Evolutionary conservation across 495 filamentous ascomycete genomes (phyloP).

Genomic region (Margaritispora aquatica): DNA sequence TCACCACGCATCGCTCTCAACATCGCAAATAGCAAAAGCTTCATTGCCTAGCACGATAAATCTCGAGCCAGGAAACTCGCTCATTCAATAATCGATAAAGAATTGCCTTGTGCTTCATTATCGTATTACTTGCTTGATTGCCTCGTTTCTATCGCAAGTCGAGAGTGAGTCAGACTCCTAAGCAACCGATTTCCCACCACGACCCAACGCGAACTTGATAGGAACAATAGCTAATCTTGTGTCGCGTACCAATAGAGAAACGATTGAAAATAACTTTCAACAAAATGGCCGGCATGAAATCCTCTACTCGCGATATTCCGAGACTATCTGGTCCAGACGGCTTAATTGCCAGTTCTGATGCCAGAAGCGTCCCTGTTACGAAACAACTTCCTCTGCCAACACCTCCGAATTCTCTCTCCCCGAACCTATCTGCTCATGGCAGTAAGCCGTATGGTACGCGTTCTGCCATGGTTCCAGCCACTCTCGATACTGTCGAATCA

Average conservation of each 20-base stretch:
- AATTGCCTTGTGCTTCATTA: constrained; percentile 20
- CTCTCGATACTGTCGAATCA: constrained; percentile 69
- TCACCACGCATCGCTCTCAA: constrained; percentile 15
- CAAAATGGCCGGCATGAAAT: constrained; percentile 57
- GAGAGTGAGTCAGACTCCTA: constrained; percentile 25
- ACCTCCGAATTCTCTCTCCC: constrained; percentile 94
- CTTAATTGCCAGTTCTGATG: constrained; percentile 27
- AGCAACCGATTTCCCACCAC: constrained; percentile 7
- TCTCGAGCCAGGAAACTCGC: constrained; percentile 18
- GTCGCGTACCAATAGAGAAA: constrained; percentile 31
- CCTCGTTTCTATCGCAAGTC: constrained; percentile 30
- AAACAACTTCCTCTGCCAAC: constrained; percentile 67
- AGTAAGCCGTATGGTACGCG: constrained; percentile 41
- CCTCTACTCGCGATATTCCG: constrained; percentile 62
- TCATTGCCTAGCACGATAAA: constrained; percentile 25
- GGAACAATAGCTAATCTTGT: constrained; percentile 35
- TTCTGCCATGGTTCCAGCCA: constrained; percentile 26
- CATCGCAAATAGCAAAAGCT: constrained; percentile 22
- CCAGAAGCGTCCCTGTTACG: constrained; percentile 25
- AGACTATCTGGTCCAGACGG: constrained; percentile 42
- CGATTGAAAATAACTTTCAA: constrained; percentile 29
- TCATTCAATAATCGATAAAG: constrained; percentile 21
- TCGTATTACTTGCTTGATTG: constrained; percentile 21
- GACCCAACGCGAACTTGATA: constrained; percentile 25
- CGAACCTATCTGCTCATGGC: constrained; percentile 75